Evolutionary conservation across 2,329 filamentous ascomycete species (phyloP), one percentile per base, ranked within the genome.

Genomic region (Beauveria caledonica): DNA sequence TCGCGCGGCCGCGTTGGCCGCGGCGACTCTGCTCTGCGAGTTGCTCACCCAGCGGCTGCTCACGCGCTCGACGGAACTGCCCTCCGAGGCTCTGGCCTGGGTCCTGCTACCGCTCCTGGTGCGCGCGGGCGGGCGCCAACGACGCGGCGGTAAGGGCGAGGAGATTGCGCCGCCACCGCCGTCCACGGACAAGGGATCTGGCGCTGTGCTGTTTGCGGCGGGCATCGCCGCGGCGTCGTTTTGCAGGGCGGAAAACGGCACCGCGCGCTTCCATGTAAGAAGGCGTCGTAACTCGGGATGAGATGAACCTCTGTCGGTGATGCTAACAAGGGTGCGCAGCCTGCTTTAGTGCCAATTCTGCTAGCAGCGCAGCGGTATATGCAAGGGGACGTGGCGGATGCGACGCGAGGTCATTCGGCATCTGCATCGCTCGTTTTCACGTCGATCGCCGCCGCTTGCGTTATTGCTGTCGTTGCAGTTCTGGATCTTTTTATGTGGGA

Each of bases 71-170:
- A 46, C 68, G 1, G 72, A 73, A 53, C 51, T 74, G 5, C 61
- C 48, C 11, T 74, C 73, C 0, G 73, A 75, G 60, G 52, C 67
- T 1, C n/a, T 73, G 1, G 69, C 69, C 17, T 75, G 73, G 73
- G 36, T 62, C 1, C 11, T 69, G 4, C 33, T 74, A 21, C 67
- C 71, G 0, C 6, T 65, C 5, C 6, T 73, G 1, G 66, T 69
- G 13, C 55, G 49, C 4, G 2, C 7, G 23, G 15, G n/a, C 33
- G 6, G 33, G 33, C 33, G 11, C 33, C 33, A 15, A 19, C 25
- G 17, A 0, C 19, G 15, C 17, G 29, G 15, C 33, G 3, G 2
- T 6, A 1, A 4, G 19, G 5, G 4, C 15, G 21, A 2, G 40
- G 21, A 2, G 40, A 33, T 8, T 61, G 64, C 57, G 60, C 19